Evolutionary conservation across 139 green algal species (phyloP), one percentile per base, ranked within the genome.

Genomic region (Auxenochlorella protothecoides): DNA sequence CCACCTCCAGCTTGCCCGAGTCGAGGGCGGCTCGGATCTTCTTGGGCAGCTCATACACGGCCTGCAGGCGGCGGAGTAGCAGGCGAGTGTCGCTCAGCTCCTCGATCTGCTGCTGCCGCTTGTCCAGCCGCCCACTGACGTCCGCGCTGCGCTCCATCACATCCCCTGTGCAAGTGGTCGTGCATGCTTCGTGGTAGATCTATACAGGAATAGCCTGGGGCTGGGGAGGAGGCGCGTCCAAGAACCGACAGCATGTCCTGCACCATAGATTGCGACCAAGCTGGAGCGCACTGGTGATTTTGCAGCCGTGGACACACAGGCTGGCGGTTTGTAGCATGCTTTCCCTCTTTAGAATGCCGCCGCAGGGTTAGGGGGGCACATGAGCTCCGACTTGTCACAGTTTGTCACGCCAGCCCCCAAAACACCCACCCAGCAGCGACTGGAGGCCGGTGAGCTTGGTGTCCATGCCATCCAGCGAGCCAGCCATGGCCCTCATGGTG

Each of bases 51-150:
- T 94, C 85, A 78, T 92, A 90, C 63, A 95, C 81, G 2, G 76
- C 78, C 77, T 92, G 72, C 13, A 66, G 54, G 7, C 68, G 44
- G 64, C 79, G 78, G 55, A 97, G 79, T 68, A 97, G 76, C 12
- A 61, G 53, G 53, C 88, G 79, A 56, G 93, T 86, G 51, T 89
- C 74, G 63, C 90, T 90, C 12, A 98, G 87, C 69, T 97, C 85
- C 78, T 96, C 88, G 63, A 97, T 92, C 15, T 86, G 72, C 53
- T 92, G 78, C 16, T 89, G 78, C n/a, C 89, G 84, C 63, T 77
- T 72, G 60, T 89, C 79, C 67, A 98, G 84, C 75, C 90, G 93
- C 57, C 76, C 72, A 79, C 96, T 93, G 6, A 98, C 87, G 0
- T 71, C 75, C 4, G 86, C 79, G 64, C 87, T 94, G 44, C 83